These are phyloP conservation scores for Piper longum DNA, from an alignment of 164 flowering plant species.

Conservation along the genomic window DNA sequence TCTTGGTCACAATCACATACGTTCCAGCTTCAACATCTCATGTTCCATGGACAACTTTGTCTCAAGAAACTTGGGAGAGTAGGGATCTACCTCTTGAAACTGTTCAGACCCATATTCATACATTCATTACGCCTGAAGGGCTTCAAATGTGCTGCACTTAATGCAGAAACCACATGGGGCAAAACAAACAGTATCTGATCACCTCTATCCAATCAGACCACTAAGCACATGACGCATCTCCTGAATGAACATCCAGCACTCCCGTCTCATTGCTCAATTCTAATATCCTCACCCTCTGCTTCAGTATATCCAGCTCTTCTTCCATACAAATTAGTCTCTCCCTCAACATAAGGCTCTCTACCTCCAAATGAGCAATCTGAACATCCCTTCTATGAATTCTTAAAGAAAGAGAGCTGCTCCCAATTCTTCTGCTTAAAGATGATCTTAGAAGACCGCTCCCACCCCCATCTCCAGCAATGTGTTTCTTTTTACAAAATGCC, in stretches of 20 bases:
- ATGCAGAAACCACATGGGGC: no score
- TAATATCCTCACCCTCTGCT: slow-evolving; percentile 4
- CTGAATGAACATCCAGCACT: not conserved
- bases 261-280: slow-evolving; percentile 1
- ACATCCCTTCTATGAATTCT: not conserved
- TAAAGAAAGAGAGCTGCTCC: not conserved
- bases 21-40: no score
- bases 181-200: no score
- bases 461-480: not conserved
- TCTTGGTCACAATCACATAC: no score
- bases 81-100: no score
- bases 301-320: slow-evolving; percentile 1
- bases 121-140: no score
- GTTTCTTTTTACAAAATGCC: not conserved
- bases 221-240: slow-evolving; percentile 4
- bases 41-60: no score
- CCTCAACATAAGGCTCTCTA: slow-evolving; percentile 3
- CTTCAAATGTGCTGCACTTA: no score
- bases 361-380: slow-evolving; percentile 2
- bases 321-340: slow-evolving; percentile 2
- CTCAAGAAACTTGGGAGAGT: no score
- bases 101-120: no score
- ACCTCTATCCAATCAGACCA: not conserved
- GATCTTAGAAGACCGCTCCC: not conserved
- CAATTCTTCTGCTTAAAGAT: not conserved